Conservation (phyloP, 2,329 filamentous ascomycete species). For the Phyllosticta citriasiana region DNA sequence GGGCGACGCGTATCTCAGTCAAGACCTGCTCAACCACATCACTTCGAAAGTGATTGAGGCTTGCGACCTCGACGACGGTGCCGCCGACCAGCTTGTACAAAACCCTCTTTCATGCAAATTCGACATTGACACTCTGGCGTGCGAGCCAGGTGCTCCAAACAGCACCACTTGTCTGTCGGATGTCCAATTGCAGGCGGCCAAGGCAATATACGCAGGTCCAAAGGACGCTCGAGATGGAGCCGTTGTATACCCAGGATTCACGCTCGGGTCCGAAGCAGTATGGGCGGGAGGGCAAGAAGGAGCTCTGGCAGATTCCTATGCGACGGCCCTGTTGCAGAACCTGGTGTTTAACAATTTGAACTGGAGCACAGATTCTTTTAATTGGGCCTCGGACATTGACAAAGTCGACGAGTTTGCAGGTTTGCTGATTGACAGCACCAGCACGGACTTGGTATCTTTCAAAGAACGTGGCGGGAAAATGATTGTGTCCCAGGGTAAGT, state of each 20-base stretch:
- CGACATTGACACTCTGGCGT: conserved; percentile 23
- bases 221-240: conserved; percentile 12
- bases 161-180: conserved; percentile 22
- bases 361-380: conserved; percentile 27
- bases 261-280: conserved; percentile 29
- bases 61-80: conserved; percentile 32
- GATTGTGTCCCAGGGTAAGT: conserved; percentile 26
- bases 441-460: conserved; percentile 21
- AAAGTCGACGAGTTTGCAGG: conserved; percentile 24
- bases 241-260: conserved; percentile 32
- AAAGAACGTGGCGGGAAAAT: conserved; percentile 26
- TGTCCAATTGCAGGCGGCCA: conserved; percentile 21
- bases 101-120: conserved; percentile 30
- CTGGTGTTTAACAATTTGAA: conserved; percentile 29
- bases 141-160: conserved; percentile 11
- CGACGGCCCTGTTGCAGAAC: conserved; percentile 33
- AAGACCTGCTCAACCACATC: conserved; percentile 23
- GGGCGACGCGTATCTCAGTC: conserved; percentile 16
- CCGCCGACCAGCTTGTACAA: conserved; percentile 30
- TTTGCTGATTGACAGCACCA: conserved; percentile 30
- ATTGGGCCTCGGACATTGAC: conserved; percentile 29
- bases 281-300: conserved; percentile 28
- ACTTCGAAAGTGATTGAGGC: conserved; percentile 24
- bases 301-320: conserved; percentile 25
- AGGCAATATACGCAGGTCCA: conserved; percentile 25